Evolutionary conservation across 2,329 filamentous ascomycete species (phyloP), one percentile per base, ranked within the genome.

Genomic region (Colletotrichum eleusines): DNA sequence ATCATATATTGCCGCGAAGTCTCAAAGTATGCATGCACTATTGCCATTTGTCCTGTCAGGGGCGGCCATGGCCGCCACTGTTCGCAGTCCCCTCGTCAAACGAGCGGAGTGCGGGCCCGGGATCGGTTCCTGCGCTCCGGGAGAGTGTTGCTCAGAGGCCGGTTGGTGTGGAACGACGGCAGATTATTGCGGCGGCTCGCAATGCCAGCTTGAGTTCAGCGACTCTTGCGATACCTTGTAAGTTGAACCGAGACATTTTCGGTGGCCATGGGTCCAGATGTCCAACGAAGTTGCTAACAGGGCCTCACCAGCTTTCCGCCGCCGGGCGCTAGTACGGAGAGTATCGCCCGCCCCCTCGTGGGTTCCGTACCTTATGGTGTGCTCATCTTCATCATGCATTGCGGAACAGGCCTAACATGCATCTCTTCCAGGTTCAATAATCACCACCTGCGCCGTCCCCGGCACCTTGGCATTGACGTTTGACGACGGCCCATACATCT

Each of bases 401-500:
- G 59, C 50, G 28, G 23, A 63, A 71, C 26, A 51, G 33, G 20
- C 51, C 75, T 79, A 65, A 78, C 73, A 58, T 65, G 35, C 28
- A 23, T 12, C 51, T 42, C 14, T 16, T 18, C 31, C 51, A 81
- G 80, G 80, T 44, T 75, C 73, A 44, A 69, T 75, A 65, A 80
- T 83, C 72, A 84, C 76, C 0, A 77, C 76, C 63, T 84, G 82
- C 73, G 78, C 74, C 4, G 69, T 69, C 16, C 78, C 79, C 1
- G 81, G 80, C n/a, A 76, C 77, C 67, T 76, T 84, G 51, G 84
- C 84, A 5, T 75, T 86, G 42, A 85, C 84, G 1, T 85, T 83
- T 73, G 85, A 86, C 71, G 84, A 86, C 61, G 84, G 84, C 0
- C 84, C 85, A 0, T 83, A 78, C 66, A 66, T 74, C 5, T 85